phyloP scores from a whole-genome alignment of 2,329 filamentous ascomycete species.

The Diaporthe ilicicola region DNA sequence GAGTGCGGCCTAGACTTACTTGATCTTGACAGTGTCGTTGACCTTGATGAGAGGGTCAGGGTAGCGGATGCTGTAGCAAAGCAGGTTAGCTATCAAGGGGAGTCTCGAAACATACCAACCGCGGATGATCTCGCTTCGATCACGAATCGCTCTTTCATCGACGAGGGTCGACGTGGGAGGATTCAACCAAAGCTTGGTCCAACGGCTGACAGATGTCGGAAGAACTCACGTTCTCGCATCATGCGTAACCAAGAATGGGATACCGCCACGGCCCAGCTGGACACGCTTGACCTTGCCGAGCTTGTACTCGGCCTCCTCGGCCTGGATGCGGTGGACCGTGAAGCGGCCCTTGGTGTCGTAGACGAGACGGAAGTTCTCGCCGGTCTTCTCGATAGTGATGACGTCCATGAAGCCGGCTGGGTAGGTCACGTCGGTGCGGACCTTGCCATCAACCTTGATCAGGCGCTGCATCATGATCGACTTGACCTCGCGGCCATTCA shows the following conservation, averaged over 20 bases:
- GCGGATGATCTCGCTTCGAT: constrained; percentile 53
- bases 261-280: constrained; percentile 98
- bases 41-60: constrained; percentile 98
- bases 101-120: constrained; percentile 61
- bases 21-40: constrained; percentile 99
- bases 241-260: constrained; percentile 99
- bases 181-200: constrained; percentile 96
- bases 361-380: constrained; percentile 99
- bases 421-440: constrained; percentile 98
- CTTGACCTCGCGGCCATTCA: constrained; percentile 98
- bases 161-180: constrained; percentile 40
- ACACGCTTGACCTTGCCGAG: constrained; percentile 99
- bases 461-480: constrained; percentile 99
- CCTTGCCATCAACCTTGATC: constrained; percentile 99
- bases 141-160: constrained; percentile 26
- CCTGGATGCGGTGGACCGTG: constrained; percentile 99
- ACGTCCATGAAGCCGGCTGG: constrained; percentile 99
- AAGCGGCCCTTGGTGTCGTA: constrained; percentile 99
- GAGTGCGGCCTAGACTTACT: constrained; percentile 48
- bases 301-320: constrained; percentile 99
- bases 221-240: constrained; percentile 99
- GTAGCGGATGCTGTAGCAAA: constrained; percentile 86
- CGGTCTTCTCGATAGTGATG: constrained; percentile 99
- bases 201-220: constrained; percentile 99
- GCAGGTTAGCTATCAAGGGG: constrained; percentile 49